Conservation (phyloP, 805 yeast species). For the Wickerhamiella qilinensis region DNA sequence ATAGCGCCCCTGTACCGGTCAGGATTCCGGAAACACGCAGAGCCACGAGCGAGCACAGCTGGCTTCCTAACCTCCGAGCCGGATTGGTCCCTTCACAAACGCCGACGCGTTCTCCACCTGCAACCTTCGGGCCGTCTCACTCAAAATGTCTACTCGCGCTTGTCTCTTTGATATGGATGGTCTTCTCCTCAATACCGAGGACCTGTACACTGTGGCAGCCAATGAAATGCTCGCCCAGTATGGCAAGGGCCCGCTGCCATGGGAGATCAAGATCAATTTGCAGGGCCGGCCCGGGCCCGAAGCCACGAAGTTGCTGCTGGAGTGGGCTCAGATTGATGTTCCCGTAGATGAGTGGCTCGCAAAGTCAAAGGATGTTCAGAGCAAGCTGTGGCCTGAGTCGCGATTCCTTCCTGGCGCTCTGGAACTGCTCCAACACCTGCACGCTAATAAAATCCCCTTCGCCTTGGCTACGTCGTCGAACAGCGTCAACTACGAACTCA, state of each 20-base stretch:
- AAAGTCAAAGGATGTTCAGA: constrained; percentile 38
- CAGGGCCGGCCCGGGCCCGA: constrained; percentile 87
- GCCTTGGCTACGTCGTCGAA: constrained; percentile 85
- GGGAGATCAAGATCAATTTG: constrained; percentile 76
- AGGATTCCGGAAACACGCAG: no score
- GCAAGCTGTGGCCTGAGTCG: constrained; percentile 42
- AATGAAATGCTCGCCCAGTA: constrained; percentile 47
- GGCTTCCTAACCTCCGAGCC: no score
- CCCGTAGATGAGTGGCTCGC: constrained; percentile 49
- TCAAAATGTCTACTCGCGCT: constrained; percentile 33
- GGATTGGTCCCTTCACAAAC: no score
- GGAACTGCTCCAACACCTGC: constrained; percentile 43
- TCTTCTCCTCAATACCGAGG: constrained; percentile 79
- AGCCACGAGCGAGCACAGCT: no score
- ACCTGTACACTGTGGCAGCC: constrained; percentile 67
- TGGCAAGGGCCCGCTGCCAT: constrained; percentile 63
- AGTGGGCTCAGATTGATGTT: constrained; percentile 49
- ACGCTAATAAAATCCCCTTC: constrained; percentile 45
- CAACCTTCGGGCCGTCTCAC: no score
- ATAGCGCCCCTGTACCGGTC: no score
- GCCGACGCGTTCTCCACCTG: no score
- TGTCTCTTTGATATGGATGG: constrained; percentile 91
- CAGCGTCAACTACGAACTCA: constrained; percentile 40
- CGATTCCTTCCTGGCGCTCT: constrained; percentile 72
- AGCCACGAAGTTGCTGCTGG: constrained; percentile 49